Percentiles rank a stretch among this genome's conserved stretches.
Evolutionary conservation across 2,329 filamentous ascomycete genomes (phyloP).

Genomic region (Cladophialophora exuberans): DNA sequence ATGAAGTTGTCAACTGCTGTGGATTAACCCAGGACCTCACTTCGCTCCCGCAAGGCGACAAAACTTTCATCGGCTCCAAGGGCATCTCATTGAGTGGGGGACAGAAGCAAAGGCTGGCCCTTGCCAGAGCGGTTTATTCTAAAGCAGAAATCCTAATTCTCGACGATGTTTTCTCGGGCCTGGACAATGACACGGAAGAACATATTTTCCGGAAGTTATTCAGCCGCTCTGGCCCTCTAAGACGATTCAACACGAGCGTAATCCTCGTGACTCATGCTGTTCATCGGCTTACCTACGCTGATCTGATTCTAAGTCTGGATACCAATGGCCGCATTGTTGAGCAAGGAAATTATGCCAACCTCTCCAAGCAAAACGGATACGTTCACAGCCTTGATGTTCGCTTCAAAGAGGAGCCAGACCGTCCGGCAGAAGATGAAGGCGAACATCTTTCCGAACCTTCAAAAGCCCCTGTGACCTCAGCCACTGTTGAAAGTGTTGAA

Average conservation of each 20-base stretch:
- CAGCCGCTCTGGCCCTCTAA: constrained; percentile 50
- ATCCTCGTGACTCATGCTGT: constrained; percentile 40
- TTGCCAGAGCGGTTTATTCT: constrained; percentile 58
- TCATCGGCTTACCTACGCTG: constrained; percentile 46
- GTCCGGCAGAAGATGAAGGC: constrained; percentile 15
- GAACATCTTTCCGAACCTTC: constrained; percentile 6
- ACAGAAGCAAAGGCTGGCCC: constrained; percentile 40
- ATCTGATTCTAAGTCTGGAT: constrained; percentile 47
- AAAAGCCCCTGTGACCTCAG: background rate
- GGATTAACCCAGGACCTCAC: constrained; percentile 34
- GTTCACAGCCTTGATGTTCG: constrained; percentile 42
- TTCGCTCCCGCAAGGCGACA: constrained; percentile 30
- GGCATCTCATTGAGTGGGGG: constrained; percentile 37
- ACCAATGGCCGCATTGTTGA: constrained; percentile 44
- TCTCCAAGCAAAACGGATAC: constrained; percentile 44
- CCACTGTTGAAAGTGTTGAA: constrained; percentile 43
- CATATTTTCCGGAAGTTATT: constrained; percentile 53
- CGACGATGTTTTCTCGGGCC: constrained; percentile 57
- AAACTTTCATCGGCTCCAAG: constrained; percentile 32
- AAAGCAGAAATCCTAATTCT: constrained; percentile 53
- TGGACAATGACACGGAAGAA: constrained; percentile 55
- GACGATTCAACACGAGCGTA: constrained; percentile 44
- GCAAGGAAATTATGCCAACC: constrained; percentile 44
- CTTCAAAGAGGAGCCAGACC: constrained; percentile 26
- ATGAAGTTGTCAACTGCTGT: constrained; percentile 34